A percentile compares a stretch with the other conserved stretches of the same genome.
These are phyloP conservation scores for Yamadazyma sp. DNA, from an alignment of 805 yeast genomes.

Conservation along the genomic window DNA sequence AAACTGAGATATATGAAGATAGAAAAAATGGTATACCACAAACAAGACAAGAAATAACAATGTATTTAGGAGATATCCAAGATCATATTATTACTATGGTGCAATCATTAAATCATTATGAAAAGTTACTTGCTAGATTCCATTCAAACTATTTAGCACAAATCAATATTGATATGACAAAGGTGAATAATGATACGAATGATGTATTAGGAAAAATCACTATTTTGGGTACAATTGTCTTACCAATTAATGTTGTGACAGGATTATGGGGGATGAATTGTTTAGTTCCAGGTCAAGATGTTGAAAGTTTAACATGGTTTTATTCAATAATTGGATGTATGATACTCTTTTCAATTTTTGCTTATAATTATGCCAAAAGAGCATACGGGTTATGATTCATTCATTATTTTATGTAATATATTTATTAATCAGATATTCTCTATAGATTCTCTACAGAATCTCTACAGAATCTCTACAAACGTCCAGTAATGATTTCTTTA, in stretches of 20 bases:
- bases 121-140: slow-evolving; percentile 87
- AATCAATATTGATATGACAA: slow-evolving; percentile 95
- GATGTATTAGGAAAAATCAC: slow-evolving; percentile 94
- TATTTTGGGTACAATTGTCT: slow-evolving; percentile 87
- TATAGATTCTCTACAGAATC: too few relatives aligned
- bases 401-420: too few relatives aligned
- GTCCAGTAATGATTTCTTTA: too few relatives aligned
- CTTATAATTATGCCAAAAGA: slow-evolving; percentile 38
- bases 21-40: slow-evolving; percentile 37
- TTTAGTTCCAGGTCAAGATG: slow-evolving; percentile 85
- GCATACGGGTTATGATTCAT: slow-evolving; percentile 38
- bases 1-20: slow-evolving; percentile 33
- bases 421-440: too few relatives aligned
- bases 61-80: slow-evolving; percentile 95
- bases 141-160: slow-evolving; percentile 96
- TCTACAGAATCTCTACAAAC: too few relatives aligned
- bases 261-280: slow-evolving; percentile 99
- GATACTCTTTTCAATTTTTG: slow-evolving; percentile 32
- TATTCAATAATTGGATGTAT: slow-evolving; percentile 35
- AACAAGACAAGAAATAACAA: slow-evolving; percentile 67
- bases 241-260: slow-evolving; percentile 92
- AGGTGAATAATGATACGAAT: slow-evolving; percentile 94
- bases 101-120: slow-evolving; percentile 90
- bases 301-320: slow-evolving; percentile 40
- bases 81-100: slow-evolving; percentile 98